A percentile compares a stretch with the other conserved stretches of the same genome.
Evolutionary conservation across 805 yeast species (phyloP).

Genomic region (Lipomyces mesembrius): DNA sequence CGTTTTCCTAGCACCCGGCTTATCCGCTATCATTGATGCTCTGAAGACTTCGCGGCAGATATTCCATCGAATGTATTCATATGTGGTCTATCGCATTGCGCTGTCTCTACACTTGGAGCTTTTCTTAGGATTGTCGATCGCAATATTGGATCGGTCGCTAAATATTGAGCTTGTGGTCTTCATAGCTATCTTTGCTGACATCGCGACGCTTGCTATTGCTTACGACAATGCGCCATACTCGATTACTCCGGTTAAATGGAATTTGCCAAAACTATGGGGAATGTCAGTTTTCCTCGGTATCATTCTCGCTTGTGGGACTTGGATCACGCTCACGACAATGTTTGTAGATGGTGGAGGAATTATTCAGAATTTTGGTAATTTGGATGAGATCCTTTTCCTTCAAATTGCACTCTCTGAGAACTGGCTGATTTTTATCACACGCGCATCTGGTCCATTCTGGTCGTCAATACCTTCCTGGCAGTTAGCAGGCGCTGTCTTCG

Average conservation of each 20-base stretch:
- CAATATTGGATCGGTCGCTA: constrained; percentile 82
- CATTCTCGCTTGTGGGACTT: constrained; percentile 75
- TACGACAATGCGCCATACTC: constrained; percentile 95
- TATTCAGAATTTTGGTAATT: constrained; percentile 92
- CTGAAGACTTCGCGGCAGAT: constrained; percentile 90
- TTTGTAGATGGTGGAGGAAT: constrained; percentile 64
- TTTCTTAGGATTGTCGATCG: constrained; percentile 96
- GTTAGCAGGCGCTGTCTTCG: constrained; percentile 88
- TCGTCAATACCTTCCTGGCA: constrained; percentile 96
- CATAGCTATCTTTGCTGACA: constrained; percentile 90
- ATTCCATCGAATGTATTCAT: constrained; percentile 99
- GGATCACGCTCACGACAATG: constrained; percentile 95
- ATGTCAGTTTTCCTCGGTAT: constrained; percentile 73
- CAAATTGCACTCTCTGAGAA: constrained; percentile 94
- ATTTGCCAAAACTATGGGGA: constrained; percentile 90
- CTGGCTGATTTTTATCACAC: constrained; percentile 95
- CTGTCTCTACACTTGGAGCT: constrained; percentile 91
- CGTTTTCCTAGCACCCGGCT: constrained; percentile 60
- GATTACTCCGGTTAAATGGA: constrained; percentile 93
- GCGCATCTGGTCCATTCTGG: constrained; percentile 99
- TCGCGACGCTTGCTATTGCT: constrained; percentile 80
- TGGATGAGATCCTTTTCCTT: constrained; percentile 91
- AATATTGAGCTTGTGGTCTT: constrained; percentile 67
- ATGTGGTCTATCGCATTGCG: constrained; percentile 97
- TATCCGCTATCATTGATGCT: constrained; percentile 65